Conservation (phyloP, 768 basidiomycete genomes). For the Panaeolus papilionaceus region DNA sequence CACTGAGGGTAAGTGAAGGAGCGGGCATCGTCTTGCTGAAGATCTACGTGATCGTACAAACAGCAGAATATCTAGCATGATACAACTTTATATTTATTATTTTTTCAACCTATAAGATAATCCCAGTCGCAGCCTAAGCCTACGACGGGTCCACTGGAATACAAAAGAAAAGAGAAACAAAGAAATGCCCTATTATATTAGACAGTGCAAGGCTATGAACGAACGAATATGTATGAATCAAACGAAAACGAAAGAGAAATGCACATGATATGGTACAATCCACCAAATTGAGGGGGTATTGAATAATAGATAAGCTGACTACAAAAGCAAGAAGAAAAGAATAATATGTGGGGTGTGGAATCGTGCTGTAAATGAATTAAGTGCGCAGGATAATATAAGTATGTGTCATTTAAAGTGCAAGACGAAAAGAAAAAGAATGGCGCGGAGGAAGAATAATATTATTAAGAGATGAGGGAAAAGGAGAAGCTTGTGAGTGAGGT, state of each 20-base stretch:
- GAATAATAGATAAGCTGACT: not conserved
- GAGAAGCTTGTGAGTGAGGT: not conserved
- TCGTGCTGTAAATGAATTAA: not conserved
- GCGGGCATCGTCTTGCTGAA: too few relatives aligned
- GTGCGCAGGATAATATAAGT: not conserved
- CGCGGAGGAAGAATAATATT: not conserved
- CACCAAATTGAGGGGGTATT: constrained; percentile 10
- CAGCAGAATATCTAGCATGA: not conserved
- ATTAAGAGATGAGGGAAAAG: not conserved
- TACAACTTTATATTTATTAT: constrained; percentile 7
- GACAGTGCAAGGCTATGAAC: constrained; percentile 11
- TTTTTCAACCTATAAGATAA: not conserved
- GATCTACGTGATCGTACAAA: not conserved
- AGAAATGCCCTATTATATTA: constrained; percentile 13
- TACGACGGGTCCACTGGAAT: not conserved
- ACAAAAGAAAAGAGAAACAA: not conserved
- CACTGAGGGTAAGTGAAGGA: too few relatives aligned
- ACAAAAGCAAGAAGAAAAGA: not conserved
- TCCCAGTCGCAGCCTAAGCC: constrained; percentile 4
- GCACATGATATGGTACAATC: constrained; percentile 11
- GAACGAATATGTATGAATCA: not conserved
- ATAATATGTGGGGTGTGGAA: not conserved
- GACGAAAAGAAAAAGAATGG: not conserved
- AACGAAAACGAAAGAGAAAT: not conserved
- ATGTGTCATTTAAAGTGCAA: not conserved